Conservation (phyloP, 352 stramenopile species). For the Aphanomyces stellatus region DNA sequence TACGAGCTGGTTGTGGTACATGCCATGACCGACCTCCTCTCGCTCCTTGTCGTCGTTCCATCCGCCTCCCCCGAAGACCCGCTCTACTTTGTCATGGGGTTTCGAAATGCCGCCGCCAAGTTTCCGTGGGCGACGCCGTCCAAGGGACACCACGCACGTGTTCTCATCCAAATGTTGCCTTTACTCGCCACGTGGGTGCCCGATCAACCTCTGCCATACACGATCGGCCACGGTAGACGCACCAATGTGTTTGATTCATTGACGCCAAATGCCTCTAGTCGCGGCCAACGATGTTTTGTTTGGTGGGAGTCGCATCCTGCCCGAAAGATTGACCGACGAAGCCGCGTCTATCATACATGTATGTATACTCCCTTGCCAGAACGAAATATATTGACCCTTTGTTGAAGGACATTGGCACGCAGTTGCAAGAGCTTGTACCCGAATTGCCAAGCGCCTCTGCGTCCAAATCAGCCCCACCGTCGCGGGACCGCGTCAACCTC, state of each 20-base stretch:
- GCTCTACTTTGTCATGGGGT: constrained; percentile 79
- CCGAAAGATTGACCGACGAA: constrained; percentile 32
- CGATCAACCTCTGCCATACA: constrained; percentile 23
- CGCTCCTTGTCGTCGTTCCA: constrained; percentile 62
- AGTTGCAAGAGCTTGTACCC: not conserved
- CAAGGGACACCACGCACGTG: not conserved
- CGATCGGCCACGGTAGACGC: not conserved
- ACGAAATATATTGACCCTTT: not conserved
- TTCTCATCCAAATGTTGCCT: constrained; percentile 19
- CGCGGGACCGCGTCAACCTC: not conserved
- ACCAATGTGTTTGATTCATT: not conserved
- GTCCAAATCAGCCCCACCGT: too few species aligned
- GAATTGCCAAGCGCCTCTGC: too few species aligned
- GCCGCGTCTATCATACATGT: constrained; percentile 51
- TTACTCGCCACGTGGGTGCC: constrained; percentile 18
- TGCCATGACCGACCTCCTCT: constrained; percentile 42
- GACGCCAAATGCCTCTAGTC: constrained; percentile 21
- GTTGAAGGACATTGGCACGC: not conserved
- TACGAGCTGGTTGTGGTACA: constrained; percentile 24
- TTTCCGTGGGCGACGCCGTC: constrained; percentile 12
- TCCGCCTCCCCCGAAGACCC: constrained; percentile 69
- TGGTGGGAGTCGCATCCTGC: constrained; percentile 45
- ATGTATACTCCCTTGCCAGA: constrained; percentile 6
- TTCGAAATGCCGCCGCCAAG: constrained; percentile 45
- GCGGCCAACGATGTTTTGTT: constrained; percentile 86